Evolutionary conservation across 768 basidiomycete species (phyloP).

Genomic region (Phlebiopsis flavidoalba): DNA sequence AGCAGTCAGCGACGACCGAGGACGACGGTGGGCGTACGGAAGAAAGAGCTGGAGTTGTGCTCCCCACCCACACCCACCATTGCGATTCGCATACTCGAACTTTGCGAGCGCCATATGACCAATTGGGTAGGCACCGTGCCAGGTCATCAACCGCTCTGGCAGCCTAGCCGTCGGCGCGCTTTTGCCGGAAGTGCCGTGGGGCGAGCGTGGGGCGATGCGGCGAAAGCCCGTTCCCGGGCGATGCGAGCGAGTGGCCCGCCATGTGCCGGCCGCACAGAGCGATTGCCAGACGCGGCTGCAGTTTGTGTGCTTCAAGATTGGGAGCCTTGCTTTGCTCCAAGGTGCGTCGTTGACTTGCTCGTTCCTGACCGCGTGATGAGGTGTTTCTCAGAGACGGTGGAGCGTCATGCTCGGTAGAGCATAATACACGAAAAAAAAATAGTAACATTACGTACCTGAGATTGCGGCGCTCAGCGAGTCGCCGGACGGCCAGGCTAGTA

Average conservation of each 20-base stretch:
- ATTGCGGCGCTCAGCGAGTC: no score
- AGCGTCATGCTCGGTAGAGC: no score
- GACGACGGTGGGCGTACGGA: conserved; percentile 2
- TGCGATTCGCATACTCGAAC: conserved; percentile 3
- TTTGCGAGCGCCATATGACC: conserved; percentile 1
- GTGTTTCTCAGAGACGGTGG: no score
- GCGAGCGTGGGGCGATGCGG: not conserved
- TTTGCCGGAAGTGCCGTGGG: not conserved
- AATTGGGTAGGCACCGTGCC: not conserved
- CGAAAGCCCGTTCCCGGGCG: not conserved
- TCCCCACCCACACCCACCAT: not conserved
- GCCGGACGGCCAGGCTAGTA: no score
- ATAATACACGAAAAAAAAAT: no score
- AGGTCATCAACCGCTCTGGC: conserved; percentile 1
- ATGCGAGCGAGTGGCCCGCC: not conserved
- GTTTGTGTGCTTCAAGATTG: no score
- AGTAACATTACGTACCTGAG: no score
- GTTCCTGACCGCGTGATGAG: no score
- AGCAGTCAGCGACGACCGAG: conserved; percentile 1
- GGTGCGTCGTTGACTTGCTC: no score
- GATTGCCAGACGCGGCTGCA: no score
- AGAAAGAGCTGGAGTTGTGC: conserved; percentile 1
- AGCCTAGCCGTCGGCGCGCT: not conserved
- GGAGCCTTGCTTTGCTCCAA: no score
- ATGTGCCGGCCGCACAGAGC: no score